Percentiles rank a stretch among this genome's conserved stretches.
Evolutionary conservation across 345 rosid genomes (phyloP).

Genomic region (Angophora floribunda): DNA sequence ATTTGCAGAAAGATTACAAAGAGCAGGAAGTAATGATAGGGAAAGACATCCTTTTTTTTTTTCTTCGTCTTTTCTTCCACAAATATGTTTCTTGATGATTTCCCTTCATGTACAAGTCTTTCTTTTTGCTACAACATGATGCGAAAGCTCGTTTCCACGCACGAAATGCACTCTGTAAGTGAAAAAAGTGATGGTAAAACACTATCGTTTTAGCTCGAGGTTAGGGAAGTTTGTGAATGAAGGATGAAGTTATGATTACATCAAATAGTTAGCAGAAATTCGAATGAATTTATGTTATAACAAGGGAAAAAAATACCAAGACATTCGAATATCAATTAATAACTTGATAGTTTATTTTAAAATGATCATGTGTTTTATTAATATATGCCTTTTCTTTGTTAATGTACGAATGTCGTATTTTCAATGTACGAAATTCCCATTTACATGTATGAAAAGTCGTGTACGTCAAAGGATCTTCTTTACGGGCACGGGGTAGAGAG

Average conservation of each 20-base stretch:
- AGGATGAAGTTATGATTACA: too few relatives aligned
- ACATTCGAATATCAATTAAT: neutral
- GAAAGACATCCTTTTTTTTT: neutral
- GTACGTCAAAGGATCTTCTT: neutral
- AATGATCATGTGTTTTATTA: neutral
- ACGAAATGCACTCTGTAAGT: too few relatives aligned
- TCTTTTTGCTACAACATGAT: too few relatives aligned
- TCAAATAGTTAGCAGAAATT: neutral
- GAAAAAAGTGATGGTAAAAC: too few relatives aligned
- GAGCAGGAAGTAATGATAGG: neutral
- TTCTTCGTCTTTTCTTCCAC: neutral
- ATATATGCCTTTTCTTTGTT: neutral
- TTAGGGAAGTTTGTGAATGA: too few relatives aligned
- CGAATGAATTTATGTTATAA: too few relatives aligned
- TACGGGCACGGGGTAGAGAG: neutral
- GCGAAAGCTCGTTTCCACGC: too few relatives aligned
- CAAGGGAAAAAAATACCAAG: neutral
- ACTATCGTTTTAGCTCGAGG: too few relatives aligned
- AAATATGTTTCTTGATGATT: neutral
- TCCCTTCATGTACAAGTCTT: neutral
- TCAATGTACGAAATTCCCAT: neutral
- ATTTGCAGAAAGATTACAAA: neutral
- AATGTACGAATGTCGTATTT: neutral
- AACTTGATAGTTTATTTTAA: neutral
- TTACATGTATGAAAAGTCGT: neutral